Conservation (phyloP, 805 yeast species). For the Metschnikowia cerradonensis region DNA sequence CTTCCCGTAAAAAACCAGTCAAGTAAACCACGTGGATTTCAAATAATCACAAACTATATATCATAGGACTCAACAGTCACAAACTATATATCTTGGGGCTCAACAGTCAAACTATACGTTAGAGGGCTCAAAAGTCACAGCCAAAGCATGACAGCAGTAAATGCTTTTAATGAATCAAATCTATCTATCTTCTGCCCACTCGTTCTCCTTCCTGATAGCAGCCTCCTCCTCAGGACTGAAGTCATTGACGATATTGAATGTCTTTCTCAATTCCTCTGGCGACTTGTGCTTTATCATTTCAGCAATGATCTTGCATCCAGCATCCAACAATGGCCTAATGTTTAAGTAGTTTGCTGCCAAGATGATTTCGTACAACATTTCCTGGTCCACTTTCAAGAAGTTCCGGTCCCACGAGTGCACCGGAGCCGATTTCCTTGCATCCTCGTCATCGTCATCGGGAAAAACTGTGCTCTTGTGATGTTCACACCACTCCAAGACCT, state of each 20-base stretch:
- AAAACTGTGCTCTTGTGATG: slow-evolving; percentile 80
- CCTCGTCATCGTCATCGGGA: slow-evolving; percentile 79
- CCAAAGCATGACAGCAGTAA: not conserved
- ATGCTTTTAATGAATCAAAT: too few relatives aligned
- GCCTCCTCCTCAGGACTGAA: slow-evolving; percentile 87
- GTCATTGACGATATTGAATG: slow-evolving; percentile 76
- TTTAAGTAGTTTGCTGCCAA: slow-evolving; percentile 78
- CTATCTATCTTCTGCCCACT: slow-evolving; percentile 85
- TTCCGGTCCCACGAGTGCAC: slow-evolving; percentile 95
- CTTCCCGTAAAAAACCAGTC: not conserved
- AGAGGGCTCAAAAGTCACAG: not conserved
- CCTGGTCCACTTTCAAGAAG: slow-evolving; percentile 90
- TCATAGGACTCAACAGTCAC: not conserved
- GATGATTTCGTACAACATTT: slow-evolving; percentile 77
- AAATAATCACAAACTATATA: not conserved
- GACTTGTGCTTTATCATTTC: slow-evolving; percentile 79
- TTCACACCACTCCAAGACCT: slow-evolving; percentile 95
- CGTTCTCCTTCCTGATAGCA: slow-evolving; percentile 81
- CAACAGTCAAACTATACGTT: not conserved
- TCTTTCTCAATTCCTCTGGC: slow-evolving; percentile 76
- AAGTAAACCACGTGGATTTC: not conserved
- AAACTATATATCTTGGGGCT: not conserved
- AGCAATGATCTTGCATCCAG: slow-evolving; percentile 79
- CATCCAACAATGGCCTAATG: slow-evolving; percentile 68
- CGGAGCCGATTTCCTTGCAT: slow-evolving; percentile 82